These are phyloP conservation scores for Apiospora sp. DNA, from an alignment of 2,329 filamentous ascomycete genomes.

Conservation along the genomic window DNA sequence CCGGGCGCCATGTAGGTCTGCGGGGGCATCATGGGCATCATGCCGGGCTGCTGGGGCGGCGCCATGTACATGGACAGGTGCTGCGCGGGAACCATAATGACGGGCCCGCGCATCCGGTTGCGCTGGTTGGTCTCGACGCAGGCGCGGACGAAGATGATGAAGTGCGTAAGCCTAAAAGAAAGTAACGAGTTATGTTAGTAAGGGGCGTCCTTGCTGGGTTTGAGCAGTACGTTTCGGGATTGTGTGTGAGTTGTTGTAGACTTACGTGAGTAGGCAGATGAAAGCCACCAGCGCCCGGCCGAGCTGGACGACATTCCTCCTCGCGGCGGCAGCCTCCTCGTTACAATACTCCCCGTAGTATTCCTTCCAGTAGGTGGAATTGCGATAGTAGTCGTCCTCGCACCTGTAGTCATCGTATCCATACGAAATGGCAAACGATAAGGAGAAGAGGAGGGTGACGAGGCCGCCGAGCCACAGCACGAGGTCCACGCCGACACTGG, in stretches of 20 bases:
- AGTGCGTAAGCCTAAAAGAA: constrained; percentile 25
- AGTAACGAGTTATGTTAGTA: background rate
- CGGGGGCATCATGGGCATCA: constrained; percentile 26
- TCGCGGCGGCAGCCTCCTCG: background rate
- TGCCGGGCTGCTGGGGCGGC: constrained; percentile 8
- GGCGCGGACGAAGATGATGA: constrained; percentile 29
- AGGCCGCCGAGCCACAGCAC: constrained; percentile 26
- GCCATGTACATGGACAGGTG: constrained; percentile 19
- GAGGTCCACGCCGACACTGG: constrained; percentile 28
- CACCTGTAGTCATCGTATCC: background rate
- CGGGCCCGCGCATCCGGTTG: constrained; percentile 18
- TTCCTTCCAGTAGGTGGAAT: background rate
- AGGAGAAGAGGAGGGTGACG: constrained; percentile 24
- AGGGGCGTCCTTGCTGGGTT: background rate
- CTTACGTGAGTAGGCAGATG: constrained; percentile 26
- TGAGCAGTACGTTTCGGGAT: too few relatives aligned
- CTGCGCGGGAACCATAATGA: constrained; percentile 22
- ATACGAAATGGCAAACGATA: background rate
- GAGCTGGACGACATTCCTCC: background rate
- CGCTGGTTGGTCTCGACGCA: constrained; percentile 28
- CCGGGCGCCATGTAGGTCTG: background rate
- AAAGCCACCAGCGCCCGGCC: constrained; percentile 24
- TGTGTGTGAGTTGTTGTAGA: background rate
- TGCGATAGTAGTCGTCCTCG: background rate
- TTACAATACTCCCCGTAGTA: background rate